Conservation (phyloP, 1,284 basidiomycete species). For the Clitocybe nebularis region DNA sequence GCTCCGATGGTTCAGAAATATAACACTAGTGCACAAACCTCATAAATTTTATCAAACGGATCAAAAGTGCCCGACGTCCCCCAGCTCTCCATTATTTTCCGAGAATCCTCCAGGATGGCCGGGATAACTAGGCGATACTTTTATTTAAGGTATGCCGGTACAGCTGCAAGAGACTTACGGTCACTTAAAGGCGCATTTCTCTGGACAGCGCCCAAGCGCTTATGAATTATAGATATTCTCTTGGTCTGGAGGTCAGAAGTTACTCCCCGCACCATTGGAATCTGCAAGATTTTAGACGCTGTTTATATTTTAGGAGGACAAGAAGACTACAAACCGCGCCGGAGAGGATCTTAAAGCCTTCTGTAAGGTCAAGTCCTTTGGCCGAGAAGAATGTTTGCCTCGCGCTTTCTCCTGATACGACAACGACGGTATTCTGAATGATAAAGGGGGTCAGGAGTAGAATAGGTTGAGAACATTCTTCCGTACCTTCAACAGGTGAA, state of each 20-base stretch:
- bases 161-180: constrained; percentile 33
- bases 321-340: constrained; percentile 52
- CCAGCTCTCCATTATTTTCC: constrained; percentile 56
- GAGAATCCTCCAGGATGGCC: constrained; percentile 58
- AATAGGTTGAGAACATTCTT: constrained; percentile 11
- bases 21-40: constrained; percentile 38
- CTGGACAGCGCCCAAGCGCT: constrained; percentile 59
- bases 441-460: constrained; percentile 14
- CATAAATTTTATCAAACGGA: constrained; percentile 67
- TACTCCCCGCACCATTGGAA: constrained; percentile 69
- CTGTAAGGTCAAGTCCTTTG: constrained; percentile 65
- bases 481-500: constrained; percentile 58
- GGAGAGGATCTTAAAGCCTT: constrained; percentile 72
- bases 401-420: constrained; percentile 68
- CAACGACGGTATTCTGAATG: constrained; percentile 59
- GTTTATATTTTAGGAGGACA: constrained; percentile 10
- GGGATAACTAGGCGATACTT: constrained; percentile 48
- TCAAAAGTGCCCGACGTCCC: constrained; percentile 57
- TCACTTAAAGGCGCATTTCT: constrained; percentile 52
- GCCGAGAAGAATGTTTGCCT: constrained; percentile 64
- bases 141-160: constrained; percentile 2
- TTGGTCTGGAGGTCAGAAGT: constrained; percentile 63
- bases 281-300: constrained; percentile 33
- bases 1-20: constrained; percentile 7
- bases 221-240: constrained; percentile 61